These are phyloP conservation scores for Xerocomellus chrysenteron DNA, from an alignment of 768 basidiomycete genomes.

Conservation along the genomic window DNA sequence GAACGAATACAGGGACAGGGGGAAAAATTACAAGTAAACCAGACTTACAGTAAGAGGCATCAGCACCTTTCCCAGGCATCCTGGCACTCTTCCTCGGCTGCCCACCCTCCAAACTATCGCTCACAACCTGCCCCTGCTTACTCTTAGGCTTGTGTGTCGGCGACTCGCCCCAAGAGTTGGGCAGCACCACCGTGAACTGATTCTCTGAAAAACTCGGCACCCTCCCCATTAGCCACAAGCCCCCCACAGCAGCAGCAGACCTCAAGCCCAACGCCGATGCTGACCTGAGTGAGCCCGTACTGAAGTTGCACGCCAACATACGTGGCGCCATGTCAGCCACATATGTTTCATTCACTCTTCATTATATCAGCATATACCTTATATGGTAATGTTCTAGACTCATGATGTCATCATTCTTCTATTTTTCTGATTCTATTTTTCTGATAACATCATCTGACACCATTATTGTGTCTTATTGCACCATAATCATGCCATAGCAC, in stretches of 20 bases:
- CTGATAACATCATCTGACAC: too few species aligned
- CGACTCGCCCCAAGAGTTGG: constrained; percentile 31
- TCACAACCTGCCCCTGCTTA: constrained; percentile 24
- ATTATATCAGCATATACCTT: too few species aligned
- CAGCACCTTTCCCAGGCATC: neutral
- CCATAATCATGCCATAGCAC: too few species aligned
- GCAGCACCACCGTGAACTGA: constrained; percentile 47
- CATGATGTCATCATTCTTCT: too few species aligned
- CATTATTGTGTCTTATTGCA: too few species aligned
- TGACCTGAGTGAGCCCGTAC: constrained; percentile 6
- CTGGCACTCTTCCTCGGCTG: constrained; percentile 25
- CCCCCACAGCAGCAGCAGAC: too few species aligned
- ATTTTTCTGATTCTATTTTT: too few species aligned
- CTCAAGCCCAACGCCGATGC: neutral
- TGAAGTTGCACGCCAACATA: constrained; percentile 10
- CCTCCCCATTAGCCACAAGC: constrained; percentile 21
- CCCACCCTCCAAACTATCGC: constrained; percentile 11
- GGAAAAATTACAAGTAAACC: neutral
- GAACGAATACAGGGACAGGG: too few species aligned
- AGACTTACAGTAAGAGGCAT: neutral
- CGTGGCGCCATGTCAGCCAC: too few species aligned
- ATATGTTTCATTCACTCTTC: too few species aligned
- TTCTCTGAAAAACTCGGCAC: constrained; percentile 39
- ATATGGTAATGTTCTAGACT: too few species aligned
- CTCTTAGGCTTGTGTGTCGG: constrained; percentile 30